A percentile compares a stretch with the other conserved stretches of the same genome.
Conservation (phyloP, 345 rosid genomes). For the Cardamine resedifolia region DNA sequence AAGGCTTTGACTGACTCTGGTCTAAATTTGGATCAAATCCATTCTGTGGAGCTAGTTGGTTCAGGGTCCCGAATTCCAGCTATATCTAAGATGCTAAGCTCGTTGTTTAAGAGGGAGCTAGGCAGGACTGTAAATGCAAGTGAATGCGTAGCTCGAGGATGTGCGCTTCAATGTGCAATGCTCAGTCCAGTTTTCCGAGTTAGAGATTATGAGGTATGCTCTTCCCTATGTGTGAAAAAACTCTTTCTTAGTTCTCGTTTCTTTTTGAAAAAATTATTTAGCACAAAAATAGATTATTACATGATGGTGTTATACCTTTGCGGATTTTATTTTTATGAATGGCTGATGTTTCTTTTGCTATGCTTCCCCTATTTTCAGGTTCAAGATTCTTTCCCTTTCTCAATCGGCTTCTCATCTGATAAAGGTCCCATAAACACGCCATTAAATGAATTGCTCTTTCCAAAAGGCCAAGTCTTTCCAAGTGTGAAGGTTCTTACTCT, state of each 20-base stretch:
- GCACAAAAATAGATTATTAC: not conserved
- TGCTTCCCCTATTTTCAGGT: slow-evolving; percentile 50
- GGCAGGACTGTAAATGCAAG: slow-evolving; percentile 67
- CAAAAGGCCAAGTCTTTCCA: slow-evolving; percentile 69
- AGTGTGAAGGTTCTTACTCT: slow-evolving; percentile 67
- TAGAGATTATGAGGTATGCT: slow-evolving; percentile 57
- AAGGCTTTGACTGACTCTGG: slow-evolving; percentile 63
- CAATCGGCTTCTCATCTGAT: slow-evolving; percentile 64
- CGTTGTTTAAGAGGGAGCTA: slow-evolving; percentile 54
- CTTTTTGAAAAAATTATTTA: not conserved
- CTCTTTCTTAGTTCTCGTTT: not conserved
- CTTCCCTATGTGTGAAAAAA: not conserved
- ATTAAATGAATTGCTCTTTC: slow-evolving; percentile 58
- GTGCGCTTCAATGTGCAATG: slow-evolving; percentile 80
- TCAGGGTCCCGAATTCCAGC: slow-evolving; percentile 73
- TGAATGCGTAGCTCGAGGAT: slow-evolving; percentile 70
- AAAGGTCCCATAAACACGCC: slow-evolving; percentile 51
- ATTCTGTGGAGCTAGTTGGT: slow-evolving; percentile 69
- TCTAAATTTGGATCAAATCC: slow-evolving; percentile 48
- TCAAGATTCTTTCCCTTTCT: slow-evolving; percentile 76
- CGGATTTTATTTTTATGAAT: not conserved
- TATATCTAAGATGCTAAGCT: slow-evolving; percentile 46
- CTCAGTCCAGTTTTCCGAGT: slow-evolving; percentile 63
- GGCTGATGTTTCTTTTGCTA: slow-evolving; percentile 22
- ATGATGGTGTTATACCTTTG: not conserved